A percentile compares a stretch with the other conserved stretches of the same genome.
Evolutionary conservation across 228 moss, liverwort and hornwort species (phyloP).

Genomic region (Sphagnum fallax): DNA sequence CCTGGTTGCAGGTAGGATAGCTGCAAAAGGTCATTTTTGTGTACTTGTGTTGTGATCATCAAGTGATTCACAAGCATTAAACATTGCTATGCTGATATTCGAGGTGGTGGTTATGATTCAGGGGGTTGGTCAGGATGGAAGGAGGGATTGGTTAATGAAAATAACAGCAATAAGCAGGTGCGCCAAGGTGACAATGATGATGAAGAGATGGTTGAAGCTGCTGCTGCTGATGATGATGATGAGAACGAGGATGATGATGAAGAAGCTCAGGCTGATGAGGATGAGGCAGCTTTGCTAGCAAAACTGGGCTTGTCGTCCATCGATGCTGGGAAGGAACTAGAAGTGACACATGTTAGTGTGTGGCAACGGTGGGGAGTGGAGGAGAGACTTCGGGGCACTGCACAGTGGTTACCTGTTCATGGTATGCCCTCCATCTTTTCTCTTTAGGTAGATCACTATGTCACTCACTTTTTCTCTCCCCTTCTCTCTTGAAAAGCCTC

Average conservation of each 20-base stretch:
- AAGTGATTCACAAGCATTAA: too few species aligned
- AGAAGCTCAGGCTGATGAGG: constrained; percentile 41
- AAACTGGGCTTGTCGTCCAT: constrained; percentile 78
- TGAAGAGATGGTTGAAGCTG: constrained; percentile 28
- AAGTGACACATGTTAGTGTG: constrained; percentile 57
- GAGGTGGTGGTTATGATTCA: constrained; percentile 8
- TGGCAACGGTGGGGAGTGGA: constrained; percentile 86
- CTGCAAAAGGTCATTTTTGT: too few species aligned
- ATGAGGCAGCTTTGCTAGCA: constrained; percentile 72
- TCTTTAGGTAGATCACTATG: constrained; percentile 11
- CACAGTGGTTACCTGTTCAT: constrained; percentile 83
- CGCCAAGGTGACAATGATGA: constrained; percentile 16
- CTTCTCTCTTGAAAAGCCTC: neutral
- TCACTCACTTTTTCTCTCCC: neutral
- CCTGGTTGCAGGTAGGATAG: too few species aligned
- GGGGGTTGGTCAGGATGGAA: constrained; percentile 99
- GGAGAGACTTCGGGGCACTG: constrained; percentile 63
- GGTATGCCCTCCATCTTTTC: constrained; percentile 25
- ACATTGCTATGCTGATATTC: too few species aligned
- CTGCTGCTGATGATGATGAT: constrained; percentile 28
- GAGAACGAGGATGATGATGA: constrained; percentile 27
- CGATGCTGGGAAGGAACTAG: constrained; percentile 70
- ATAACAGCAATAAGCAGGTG: constrained; percentile 12
- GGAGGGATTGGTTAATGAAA: constrained; percentile 23
- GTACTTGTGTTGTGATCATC: too few species aligned